A percentile compares a stretch with the other conserved stretches of the same genome.
phyloP scores from a whole-genome alignment of 805 yeast genomes.

The Saccharomycopsis fermentans region DNA sequence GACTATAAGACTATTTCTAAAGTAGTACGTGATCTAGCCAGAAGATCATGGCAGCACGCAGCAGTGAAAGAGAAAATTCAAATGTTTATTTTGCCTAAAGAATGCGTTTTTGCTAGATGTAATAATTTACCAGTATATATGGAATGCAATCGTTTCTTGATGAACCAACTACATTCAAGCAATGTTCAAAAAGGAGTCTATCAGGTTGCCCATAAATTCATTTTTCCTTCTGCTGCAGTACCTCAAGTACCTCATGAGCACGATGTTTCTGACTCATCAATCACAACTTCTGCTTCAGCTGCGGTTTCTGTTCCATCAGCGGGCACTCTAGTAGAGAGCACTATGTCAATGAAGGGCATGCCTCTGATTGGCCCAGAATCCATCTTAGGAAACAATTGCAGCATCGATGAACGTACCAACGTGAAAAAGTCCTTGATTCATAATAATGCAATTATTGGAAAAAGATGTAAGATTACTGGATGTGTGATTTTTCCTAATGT shows the following conservation, averaged over 20 bases:
- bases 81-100: slow-evolving; percentile 58
- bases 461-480: slow-evolving; percentile 79
- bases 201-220: slow-evolving; percentile 20
- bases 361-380: slow-evolving; percentile 88
- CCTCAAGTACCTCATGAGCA: not conserved
- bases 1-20: slow-evolving; percentile 45
- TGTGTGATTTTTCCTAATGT: slow-evolving; percentile 69
- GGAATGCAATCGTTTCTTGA: slow-evolving; percentile 78
- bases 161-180: slow-evolving; percentile 32
- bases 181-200: slow-evolving; percentile 20
- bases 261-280: not conserved
- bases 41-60: slow-evolving; percentile 86
- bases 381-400: slow-evolving; percentile 56
- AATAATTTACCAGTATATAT: slow-evolving; percentile 72
- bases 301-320: slow-evolving; percentile 19
- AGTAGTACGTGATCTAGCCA: slow-evolving; percentile 74
- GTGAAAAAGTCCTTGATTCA: slow-evolving; percentile 84
- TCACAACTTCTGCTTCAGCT: slow-evolving; percentile 1
- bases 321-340: slow-evolving; percentile 16
- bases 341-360: slow-evolving; percentile 39
- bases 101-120: slow-evolving; percentile 62
- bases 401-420: slow-evolving; percentile 70
- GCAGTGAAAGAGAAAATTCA: slow-evolving; percentile 49
- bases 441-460: slow-evolving; percentile 63
- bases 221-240: not conserved